A percentile compares a stretch with the other conserved stretches of the same genome.
phyloP scores from a whole-genome alignment of 768 basidiomycete genomes.

The Strobilomyces echinocephalus region DNA sequence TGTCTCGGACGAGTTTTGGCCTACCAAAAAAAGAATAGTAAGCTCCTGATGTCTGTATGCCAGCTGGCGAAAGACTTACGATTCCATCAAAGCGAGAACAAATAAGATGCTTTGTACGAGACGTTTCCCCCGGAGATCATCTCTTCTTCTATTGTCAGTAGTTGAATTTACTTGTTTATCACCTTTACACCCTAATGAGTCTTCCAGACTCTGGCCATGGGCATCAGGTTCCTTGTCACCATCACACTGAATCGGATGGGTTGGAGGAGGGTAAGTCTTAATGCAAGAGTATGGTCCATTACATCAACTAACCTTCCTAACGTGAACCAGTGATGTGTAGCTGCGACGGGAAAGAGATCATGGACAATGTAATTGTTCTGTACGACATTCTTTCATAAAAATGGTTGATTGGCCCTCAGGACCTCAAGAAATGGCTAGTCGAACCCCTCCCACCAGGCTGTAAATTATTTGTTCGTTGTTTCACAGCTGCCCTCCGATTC shows the following conservation, averaged over 20 bases:
- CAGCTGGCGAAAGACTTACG: not conserved
- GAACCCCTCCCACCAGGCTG: slow-evolving; percentile 25
- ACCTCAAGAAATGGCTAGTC: slow-evolving; percentile 21
- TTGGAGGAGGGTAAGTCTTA: slow-evolving; percentile 44
- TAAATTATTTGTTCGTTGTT: slow-evolving; percentile 24
- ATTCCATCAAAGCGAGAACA: slow-evolving; percentile 34
- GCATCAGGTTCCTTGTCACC: slow-evolving; percentile 37
- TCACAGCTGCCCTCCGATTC: not conserved
- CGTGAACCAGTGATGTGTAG: slow-evolving; percentile 7
- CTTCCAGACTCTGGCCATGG: slow-evolving; percentile 49
- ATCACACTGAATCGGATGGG: slow-evolving; percentile 47
- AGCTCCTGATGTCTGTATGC: slow-evolving; percentile 8
- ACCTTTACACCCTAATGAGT: not conserved
- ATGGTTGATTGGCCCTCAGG: slow-evolving; percentile 15
- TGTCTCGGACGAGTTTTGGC: slow-evolving; percentile 29
- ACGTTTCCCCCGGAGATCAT: slow-evolving; percentile 42
- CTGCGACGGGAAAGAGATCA: slow-evolving; percentile 12
- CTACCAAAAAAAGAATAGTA: slow-evolving; percentile 45
- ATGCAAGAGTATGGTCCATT: not conserved
- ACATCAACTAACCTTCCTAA: not conserved
- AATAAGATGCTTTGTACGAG: slow-evolving; percentile 41
- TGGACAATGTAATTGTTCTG: slow-evolving; percentile 20
- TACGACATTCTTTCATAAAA: slow-evolving; percentile 33
- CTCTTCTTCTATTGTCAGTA: slow-evolving; percentile 58
- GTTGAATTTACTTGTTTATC: not conserved